Conservation (phyloP, 2,329 filamentous ascomycete species). For the Trichoderma sp. region DNA sequence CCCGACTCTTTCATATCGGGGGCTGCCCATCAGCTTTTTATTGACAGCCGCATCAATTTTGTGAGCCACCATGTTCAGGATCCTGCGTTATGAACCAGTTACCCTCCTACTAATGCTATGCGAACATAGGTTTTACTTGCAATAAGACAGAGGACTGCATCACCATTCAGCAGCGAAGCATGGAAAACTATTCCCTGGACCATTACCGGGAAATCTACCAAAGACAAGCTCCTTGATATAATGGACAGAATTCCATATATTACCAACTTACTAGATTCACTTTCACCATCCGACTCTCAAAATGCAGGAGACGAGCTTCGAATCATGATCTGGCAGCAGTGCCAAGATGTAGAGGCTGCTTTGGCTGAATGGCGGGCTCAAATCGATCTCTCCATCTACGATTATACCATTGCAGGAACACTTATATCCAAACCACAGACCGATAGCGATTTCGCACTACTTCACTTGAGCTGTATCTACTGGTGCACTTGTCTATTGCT, state of each 20-base stretch:
- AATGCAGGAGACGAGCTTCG: not conserved
- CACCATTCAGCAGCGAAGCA: conserved; percentile 7
- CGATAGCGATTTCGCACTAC: conserved; percentile 17
- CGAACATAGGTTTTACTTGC: not conserved
- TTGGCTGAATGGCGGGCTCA: not conserved
- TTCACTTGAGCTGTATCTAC: conserved; percentile 18
- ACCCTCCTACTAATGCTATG: not conserved
- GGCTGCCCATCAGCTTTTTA: conserved; percentile 13
- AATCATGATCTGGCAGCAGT: not conserved
- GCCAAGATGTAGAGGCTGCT: not conserved
- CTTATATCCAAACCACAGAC: conserved; percentile 2
- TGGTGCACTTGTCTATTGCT: conserved; percentile 17
- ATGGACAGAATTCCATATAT: conserved; percentile 11
- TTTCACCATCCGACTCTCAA: not conserved
- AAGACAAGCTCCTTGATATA: conserved; percentile 9
- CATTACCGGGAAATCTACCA: conserved; percentile 8
- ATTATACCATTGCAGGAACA: not conserved
- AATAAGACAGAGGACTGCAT: not conserved
- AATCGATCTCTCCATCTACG: conserved; percentile 12
- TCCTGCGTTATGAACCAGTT: too few species aligned
- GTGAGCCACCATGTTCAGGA: not conserved
- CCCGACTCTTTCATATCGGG: conserved; percentile 2
- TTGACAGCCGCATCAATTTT: conserved; percentile 19
- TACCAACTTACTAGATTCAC: not conserved
- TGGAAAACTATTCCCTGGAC: conserved; percentile 20